Evolutionary conservation across 176 grass and related monocot genomes (phyloP).

Genomic region (Elaeis guineensis): DNA sequence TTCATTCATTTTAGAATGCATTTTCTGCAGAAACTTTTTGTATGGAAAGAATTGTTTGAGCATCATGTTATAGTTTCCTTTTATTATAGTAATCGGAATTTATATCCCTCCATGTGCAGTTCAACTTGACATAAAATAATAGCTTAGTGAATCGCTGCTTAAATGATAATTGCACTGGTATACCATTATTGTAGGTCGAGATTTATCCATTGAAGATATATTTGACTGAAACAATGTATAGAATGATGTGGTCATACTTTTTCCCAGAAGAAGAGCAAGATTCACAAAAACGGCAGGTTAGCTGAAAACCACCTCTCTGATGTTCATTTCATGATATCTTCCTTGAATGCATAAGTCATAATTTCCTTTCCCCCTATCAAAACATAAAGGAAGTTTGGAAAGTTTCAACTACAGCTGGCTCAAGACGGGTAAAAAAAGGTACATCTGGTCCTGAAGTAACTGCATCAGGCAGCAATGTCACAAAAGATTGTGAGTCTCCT

Average conservation of each 20-base stretch:
- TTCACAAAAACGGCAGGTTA: slow-evolving; percentile 82
- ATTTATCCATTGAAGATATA: slow-evolving; percentile 96
- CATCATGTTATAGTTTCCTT: too few relatives aligned
- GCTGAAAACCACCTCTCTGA: slow-evolving; percentile 20
- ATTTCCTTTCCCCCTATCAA: slow-evolving; percentile 17
- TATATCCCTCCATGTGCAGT: too few relatives aligned
- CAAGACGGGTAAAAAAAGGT: slow-evolving; percentile 68
- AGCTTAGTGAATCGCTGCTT: too few relatives aligned
- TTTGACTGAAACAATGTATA: slow-evolving; percentile 96
- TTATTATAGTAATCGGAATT: too few relatives aligned
- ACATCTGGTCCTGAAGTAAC: slow-evolving; percentile 41
- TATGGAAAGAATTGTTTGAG: too few relatives aligned
- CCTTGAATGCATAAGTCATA: not conserved
- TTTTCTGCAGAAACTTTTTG: too few relatives aligned
- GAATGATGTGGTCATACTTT: slow-evolving; percentile 97
- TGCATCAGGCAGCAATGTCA: slow-evolving; percentile 34
- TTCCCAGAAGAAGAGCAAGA: slow-evolving; percentile 95
- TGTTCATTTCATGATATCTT: slow-evolving; percentile 6
- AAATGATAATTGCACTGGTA: not conserved
- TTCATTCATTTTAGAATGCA: too few relatives aligned
- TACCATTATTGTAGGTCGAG: slow-evolving; percentile 56
- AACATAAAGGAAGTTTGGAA: slow-evolving; percentile 82
- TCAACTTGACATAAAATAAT: too few relatives aligned
- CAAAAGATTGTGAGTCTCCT: slow-evolving; percentile 34
- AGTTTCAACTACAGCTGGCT: slow-evolving; percentile 79